phyloP scores from a whole-genome alignment of 2,329 filamentous ascomycete species.

The Alternaria longipes region DNA sequence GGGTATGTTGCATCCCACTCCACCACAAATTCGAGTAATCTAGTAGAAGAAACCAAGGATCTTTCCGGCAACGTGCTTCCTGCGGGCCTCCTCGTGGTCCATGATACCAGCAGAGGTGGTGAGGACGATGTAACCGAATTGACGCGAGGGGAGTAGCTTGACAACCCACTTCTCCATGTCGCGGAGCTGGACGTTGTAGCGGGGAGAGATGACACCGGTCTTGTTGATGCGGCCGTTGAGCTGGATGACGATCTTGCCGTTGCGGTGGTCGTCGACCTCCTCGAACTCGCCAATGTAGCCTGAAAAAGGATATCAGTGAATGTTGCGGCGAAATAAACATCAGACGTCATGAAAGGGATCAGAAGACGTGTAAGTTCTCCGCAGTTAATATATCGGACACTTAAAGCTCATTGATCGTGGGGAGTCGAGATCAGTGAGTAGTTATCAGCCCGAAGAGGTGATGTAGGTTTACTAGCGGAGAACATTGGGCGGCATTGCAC shows the following conservation, averaged over 20 bases:
- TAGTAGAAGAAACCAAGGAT: conserved; percentile 99
- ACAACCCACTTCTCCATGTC: conserved; percentile 99
- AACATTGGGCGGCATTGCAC: neutral
- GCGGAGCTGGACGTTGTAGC: conserved; percentile 98
- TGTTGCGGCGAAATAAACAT: conserved; percentile 98
- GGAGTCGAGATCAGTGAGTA: conserved; percentile 89
- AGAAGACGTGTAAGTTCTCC: conserved; percentile 98
- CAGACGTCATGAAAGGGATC: conserved; percentile 76
- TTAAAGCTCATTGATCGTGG: conserved; percentile 99
- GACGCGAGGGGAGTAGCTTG: conserved; percentile 98
- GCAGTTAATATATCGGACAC: conserved; percentile 92
- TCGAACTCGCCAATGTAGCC: conserved; percentile 99
- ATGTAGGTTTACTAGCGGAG: conserved; percentile 22
- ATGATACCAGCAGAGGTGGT: conserved; percentile 99
- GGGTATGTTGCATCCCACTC: conserved; percentile 43
- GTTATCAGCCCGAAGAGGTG: conserved; percentile 95
- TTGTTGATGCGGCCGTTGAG: conserved; percentile 99
- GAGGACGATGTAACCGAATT: conserved; percentile 99
- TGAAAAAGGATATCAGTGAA: conserved; percentile 66
- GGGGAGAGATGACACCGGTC: conserved; percentile 98
- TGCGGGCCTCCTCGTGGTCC: conserved; percentile 99
- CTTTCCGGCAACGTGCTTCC: conserved; percentile 99
- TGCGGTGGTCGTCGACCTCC: conserved; percentile 99
- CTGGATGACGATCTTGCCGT: conserved; percentile 99
- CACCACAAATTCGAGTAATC: conserved; percentile 36